Evolutionary conservation across 192 early-diverging fungal genomes (phyloP).

Genomic region (Podila verticillata): DNA sequence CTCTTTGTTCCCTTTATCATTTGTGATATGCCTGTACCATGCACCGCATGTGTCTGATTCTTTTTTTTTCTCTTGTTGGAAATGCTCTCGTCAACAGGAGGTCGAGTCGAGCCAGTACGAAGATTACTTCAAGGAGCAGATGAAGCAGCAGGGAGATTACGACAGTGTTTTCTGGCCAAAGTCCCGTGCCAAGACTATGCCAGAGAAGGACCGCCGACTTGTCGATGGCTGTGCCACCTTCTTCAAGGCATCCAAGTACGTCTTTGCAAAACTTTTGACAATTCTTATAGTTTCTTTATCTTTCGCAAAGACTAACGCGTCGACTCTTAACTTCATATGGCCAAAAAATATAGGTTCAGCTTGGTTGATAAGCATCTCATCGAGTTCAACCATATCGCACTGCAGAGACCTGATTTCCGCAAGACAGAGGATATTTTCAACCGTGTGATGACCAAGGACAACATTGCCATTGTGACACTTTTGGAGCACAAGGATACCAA

Average conservation of each 20-base stretch:
- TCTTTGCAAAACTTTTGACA: not conserved
- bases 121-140: conserved; percentile 83
- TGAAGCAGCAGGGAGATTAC: conserved; percentile 80
- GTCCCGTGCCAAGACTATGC: conserved; percentile 94
- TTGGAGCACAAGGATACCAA: conserved; percentile 86
- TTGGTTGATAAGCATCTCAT: conserved; percentile 86
- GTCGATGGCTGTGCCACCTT: conserved; percentile 98
- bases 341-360: conserved; percentile 66
- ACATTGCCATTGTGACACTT: conserved; percentile 86
- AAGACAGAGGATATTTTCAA: conserved; percentile 95
- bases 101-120: conserved; percentile 89
- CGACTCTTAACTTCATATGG: not conserved
- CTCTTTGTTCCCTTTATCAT: not conserved
- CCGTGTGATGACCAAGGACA: conserved; percentile 97
- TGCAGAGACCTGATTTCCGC: conserved; percentile 87
- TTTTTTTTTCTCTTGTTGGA: not conserved
- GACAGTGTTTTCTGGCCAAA: conserved; percentile 95
- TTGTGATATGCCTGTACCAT: not conserved
- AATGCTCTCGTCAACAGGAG: conserved; percentile 68
- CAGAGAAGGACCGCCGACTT: conserved; percentile 81
- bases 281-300: no score
- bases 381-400: conserved; percentile 95
- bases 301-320: not conserved
- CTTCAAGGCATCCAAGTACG: conserved; percentile 85
- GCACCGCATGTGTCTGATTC: not conserved